Base-by-base conservation (phyloP, 345 rosid species). In the Anacardium occidentale region DNA sequence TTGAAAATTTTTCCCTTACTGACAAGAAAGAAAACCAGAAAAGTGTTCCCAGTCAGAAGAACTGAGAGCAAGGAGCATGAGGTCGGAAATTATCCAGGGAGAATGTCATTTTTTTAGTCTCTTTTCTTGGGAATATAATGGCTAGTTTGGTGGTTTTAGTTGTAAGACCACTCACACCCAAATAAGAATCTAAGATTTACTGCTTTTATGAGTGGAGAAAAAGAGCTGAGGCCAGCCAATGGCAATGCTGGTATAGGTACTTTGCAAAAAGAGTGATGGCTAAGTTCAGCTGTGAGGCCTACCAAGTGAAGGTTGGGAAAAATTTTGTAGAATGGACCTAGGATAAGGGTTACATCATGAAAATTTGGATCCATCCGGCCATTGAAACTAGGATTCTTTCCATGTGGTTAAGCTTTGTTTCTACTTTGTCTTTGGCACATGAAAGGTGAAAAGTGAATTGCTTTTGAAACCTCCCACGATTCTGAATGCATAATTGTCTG, bases 211-310 rank as follows among this genome's bases (percentile, higher is more conserved):
- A 67, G 70, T 73, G 74, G 82, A 62, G 18, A 37, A 47, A 66
- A 72, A 73, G 61, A 71, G 55, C 58, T 21, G 10, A 21, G 61
- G 53, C 72, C 29, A 64, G 68, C 79, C 83, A 77, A 77, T 77
- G 12, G 74, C 13, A 29, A 7, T 63, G 34, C 66, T 52, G 67
- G 62, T 64, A 71, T 64, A 68, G 79, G 71, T 82, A 74, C 72
- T 62, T 53, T 50, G 73, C 9, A 62, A 50, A 72, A 70, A 57
- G 55, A 60, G 22, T 29, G 58, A 51, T 51, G 22, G 24, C 50
- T 65, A 26, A 34, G 47, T 53, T 53, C 52, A 29, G 44, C 5
- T 25, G 29, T 58, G 62, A 63, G 58, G 61, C 56, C 42, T 45
- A 55, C 60, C 62, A 54, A 55, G 63, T 47, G 24, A 13, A 54